Conservation (phyloP, 495 filamentous ascomycete genomes). For the Lophiostoma macrostomum region DNA sequence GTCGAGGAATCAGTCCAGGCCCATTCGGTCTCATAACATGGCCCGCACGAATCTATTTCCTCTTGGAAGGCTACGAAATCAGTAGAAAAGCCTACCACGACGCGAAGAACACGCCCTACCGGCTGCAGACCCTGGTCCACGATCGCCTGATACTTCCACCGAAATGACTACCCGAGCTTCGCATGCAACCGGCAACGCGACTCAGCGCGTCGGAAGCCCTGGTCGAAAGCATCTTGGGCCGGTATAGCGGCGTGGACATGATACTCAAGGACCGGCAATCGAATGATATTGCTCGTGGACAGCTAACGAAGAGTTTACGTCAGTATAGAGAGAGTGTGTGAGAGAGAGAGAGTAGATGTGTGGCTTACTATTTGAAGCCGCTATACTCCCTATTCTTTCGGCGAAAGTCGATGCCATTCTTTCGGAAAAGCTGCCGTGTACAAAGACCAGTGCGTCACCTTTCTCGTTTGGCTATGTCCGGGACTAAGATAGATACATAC, state of each 20-base stretch:
- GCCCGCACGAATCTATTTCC: conserved; percentile 11
- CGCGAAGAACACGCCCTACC: conserved; percentile 2
- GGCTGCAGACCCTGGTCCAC: neutral
- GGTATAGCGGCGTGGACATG: conserved; percentile 9
- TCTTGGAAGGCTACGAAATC: conserved; percentile 2
- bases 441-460: too few relatives aligned
- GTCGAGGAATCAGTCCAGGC: conserved; percentile 13
- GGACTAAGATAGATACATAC: too few relatives aligned
- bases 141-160: conserved; percentile 3
- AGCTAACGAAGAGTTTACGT: conserved; percentile 9
- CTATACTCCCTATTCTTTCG: neutral
- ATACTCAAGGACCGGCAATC: conserved; percentile 7
- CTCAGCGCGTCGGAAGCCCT: conserved; percentile 11
- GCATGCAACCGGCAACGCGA: conserved; percentile 2
- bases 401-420: neutral
- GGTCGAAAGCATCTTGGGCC: conserved; percentile 5
- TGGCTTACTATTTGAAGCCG: neutral
- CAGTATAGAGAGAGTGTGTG: neutral
- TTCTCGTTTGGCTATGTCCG: too few relatives aligned
- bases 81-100: conserved; percentile 2
- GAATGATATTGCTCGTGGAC: conserved; percentile 7
- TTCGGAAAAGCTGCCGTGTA: too few relatives aligned
- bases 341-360: neutral
- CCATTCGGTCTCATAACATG: conserved; percentile 1
- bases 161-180: conserved; percentile 8